Conservation (phyloP, 345 rosid species). For the Hirschfeldia incana region DNA sequence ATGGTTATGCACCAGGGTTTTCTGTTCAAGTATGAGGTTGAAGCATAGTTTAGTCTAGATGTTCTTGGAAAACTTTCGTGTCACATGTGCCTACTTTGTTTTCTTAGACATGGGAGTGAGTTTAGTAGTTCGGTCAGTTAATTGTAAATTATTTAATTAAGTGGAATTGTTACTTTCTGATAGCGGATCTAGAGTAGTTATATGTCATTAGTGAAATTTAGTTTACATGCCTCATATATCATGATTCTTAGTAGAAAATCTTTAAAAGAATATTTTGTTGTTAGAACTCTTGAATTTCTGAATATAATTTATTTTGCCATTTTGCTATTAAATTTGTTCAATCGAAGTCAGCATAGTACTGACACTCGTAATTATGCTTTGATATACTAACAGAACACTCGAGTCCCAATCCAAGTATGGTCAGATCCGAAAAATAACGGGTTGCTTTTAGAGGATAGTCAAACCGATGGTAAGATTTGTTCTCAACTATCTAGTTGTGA, state of each 20-base stretch:
- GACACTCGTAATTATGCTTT: constrained; percentile 19
- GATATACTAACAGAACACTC: constrained; percentile 64
- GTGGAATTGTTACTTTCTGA: background rate
- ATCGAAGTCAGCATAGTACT: constrained; percentile 10
- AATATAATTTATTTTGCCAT: background rate
- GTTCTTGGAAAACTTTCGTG: constrained; percentile 3
- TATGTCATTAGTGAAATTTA: constrained; percentile 2
- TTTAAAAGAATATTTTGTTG: constrained; percentile 1
- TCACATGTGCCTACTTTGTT: background rate
- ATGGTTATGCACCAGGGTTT: background rate
- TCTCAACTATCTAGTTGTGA: constrained; percentile 14
- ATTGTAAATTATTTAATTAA: constrained; percentile 7
- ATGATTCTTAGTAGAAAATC: constrained; percentile 8
- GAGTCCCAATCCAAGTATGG: constrained; percentile 87
- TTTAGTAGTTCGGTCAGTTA: constrained; percentile 10
- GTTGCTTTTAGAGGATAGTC: constrained; percentile 69
- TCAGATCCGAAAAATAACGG: constrained; percentile 74
- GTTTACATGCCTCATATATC: constrained; percentile 1
- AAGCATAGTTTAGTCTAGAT: constrained; percentile 22
- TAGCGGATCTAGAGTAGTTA: background rate
- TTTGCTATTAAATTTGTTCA: background rate
- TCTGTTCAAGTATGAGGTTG: constrained; percentile 3
- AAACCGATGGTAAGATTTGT: constrained; percentile 59
- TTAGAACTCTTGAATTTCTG: constrained; percentile 1
- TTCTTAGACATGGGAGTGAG: constrained; percentile 1